These are phyloP conservation scores for Plasmodium berghei DNA, from an alignment of 169 alveolate genomes.

Conservation along the genomic window DNA sequence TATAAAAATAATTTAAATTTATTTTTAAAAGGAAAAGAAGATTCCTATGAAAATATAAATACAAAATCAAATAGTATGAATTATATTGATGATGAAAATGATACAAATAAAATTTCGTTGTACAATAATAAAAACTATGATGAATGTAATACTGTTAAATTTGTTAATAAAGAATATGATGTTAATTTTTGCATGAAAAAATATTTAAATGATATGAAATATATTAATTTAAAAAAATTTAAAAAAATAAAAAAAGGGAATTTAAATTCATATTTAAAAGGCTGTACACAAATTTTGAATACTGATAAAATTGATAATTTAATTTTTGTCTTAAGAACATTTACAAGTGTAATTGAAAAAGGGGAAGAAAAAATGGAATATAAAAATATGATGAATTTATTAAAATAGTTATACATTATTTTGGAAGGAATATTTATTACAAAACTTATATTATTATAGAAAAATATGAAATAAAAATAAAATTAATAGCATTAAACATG, in stretches of 20 bases:
- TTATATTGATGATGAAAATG: conserved; percentile 17
- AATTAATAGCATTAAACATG: too few species aligned
- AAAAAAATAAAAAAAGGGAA: conserved; percentile 50
- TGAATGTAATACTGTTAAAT: conserved; percentile 2
- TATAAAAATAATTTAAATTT: conserved; percentile 13
- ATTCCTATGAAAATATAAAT: conserved; percentile 20
- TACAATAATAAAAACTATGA: background rate
- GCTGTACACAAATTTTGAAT: conserved; percentile 50
- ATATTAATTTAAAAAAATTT: conserved; percentile 56
- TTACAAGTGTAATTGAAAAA: conserved; percentile 13
- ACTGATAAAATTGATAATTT: conserved; percentile 25
- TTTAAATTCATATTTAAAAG: conserved; percentile 38
- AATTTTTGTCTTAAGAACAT: conserved; percentile 22
- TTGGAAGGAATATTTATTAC: background rate
- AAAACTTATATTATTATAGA: background rate
- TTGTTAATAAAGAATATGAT: conserved; percentile 31
- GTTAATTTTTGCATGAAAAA: conserved; percentile 49
- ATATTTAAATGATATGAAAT: conserved; percentile 49
- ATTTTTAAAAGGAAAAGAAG: conserved; percentile 26
- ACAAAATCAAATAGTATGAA: conserved; percentile 15
- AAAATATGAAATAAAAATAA: background rate
- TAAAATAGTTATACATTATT: background rate
- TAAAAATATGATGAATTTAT: background rate
- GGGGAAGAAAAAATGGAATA: background rate
- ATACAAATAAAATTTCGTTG: background rate